Conservation (phyloP, 352 stramenopile genomes). For the Globisporangium alternatum region DNA sequence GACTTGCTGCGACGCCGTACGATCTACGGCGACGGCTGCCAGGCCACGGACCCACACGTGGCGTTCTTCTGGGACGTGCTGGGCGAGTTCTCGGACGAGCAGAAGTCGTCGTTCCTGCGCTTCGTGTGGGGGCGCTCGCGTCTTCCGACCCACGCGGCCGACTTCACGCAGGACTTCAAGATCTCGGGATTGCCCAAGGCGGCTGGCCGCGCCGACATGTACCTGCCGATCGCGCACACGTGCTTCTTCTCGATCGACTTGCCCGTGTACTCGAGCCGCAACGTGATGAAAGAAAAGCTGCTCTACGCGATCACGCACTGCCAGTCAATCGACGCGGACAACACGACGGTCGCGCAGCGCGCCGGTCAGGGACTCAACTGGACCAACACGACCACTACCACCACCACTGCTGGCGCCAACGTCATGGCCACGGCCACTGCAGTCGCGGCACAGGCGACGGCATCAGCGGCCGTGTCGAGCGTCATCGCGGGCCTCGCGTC, state of each 20-base stretch:
- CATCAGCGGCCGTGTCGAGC: conserved; percentile 55
- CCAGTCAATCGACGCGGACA: conserved; percentile 86
- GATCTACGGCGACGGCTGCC: conserved; percentile 89
- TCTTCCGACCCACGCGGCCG: conserved; percentile 83
- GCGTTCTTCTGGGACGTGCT: conserved; percentile 91
- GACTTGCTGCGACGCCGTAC: conserved; percentile 80
- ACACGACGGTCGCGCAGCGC: conserved; percentile 86
- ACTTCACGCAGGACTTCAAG: conserved; percentile 91
- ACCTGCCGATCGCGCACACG: conserved; percentile 84
- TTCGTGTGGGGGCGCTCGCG: conserved; percentile 89
- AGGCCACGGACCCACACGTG: conserved; percentile 84
- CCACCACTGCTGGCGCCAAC: conserved; percentile 22
- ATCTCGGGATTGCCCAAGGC: conserved; percentile 84
- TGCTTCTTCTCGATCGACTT: conserved; percentile 91
- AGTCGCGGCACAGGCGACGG: conserved; percentile 22
- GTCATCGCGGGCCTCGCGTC: conserved; percentile 54
- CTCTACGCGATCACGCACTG: conserved; percentile 89
- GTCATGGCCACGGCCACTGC: not conserved
- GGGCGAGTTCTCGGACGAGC: conserved; percentile 80
- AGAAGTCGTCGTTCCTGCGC: conserved; percentile 88
- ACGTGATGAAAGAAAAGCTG: conserved; percentile 82
- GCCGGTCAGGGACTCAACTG: conserved; percentile 85
- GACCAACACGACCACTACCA: conserved; percentile 43
- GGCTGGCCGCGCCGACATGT: conserved; percentile 68
- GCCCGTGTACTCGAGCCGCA: conserved; percentile 63